These are phyloP conservation scores for Ambrosia trifida DNA, from an alignment of 129 eudicot species.

Conservation along the genomic window DNA sequence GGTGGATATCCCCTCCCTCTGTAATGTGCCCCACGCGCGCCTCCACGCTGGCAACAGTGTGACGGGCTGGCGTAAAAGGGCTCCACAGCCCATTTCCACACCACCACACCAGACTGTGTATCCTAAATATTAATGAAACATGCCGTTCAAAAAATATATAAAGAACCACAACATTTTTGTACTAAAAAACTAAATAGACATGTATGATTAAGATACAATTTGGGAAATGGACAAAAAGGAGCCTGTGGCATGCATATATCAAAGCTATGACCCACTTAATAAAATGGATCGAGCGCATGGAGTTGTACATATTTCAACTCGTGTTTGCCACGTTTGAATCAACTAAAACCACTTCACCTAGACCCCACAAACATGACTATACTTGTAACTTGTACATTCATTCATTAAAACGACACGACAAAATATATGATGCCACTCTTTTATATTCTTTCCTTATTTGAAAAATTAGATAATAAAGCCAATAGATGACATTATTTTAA, in stretches of 20 bases:
- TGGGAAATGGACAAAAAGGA: conserved; percentile 7
- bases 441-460: neutral
- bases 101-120: too few species aligned
- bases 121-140: too few species aligned
- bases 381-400: conserved; percentile 5
- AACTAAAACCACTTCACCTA: conserved; percentile 19
- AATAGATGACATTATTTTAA: too few species aligned
- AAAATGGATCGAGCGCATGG: conserved; percentile 19
- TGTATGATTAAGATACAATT: neutral
- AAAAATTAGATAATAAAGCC: neutral
- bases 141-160: too few species aligned
- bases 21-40: too few species aligned
- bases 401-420: neutral
- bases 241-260: neutral
- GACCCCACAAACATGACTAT: conserved; percentile 8
- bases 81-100: too few species aligned
- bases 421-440: neutral
- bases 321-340: conserved; percentile 42
- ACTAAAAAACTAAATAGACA: too few species aligned
- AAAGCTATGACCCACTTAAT: conserved; percentile 30
- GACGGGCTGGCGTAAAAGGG: too few species aligned
- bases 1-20: too few species aligned
- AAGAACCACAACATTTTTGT: too few species aligned
- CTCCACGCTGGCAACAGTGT: too few species aligned
- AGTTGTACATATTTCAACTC: conserved; percentile 31